Evolutionary conservation across 345 rosid species (phyloP), one percentile per base, ranked within the genome.

Genomic region (Euphorbia tirucalli): DNA sequence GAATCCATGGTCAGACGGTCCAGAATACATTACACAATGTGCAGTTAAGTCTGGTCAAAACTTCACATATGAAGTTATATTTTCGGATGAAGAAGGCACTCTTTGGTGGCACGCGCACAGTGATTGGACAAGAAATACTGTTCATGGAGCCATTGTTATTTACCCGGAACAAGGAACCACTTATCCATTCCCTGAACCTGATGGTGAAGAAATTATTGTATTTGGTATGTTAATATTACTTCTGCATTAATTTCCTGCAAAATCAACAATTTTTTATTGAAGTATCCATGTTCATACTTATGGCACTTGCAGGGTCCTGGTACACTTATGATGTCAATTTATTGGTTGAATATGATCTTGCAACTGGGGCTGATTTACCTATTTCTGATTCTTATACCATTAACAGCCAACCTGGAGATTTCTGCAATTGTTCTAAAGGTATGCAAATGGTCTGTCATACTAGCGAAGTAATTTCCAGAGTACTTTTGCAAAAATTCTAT

Each of bases 101-200:
- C 75, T 92, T 30, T 90, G 97, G 97, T 92, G 97, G 97, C 97
- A 92, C 71, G 97, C 97, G 32, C 97, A 90, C 69, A 88, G 93
- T 80, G 78, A 81, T 71, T 92, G 91, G 92, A 85, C 86, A 4
- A 74, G 97, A 82, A 96, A 96, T 57, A 92, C 97, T 7, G 92
- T 92, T 43, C 82, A 92, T 66, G 96, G 97, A 60, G 93, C 97
- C 71, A 65, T 74, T 67, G 61, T 66, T 27, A 44, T 74, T 13
- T 22, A n/a, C n/a, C 77, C 77, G 10, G 61, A 71, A 58, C 10
- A 0, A 9, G 77, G 77, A 58, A 22, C 50, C 24, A 13, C 61
- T 0, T 74, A 66, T 19, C 77, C 77, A 9, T 74, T 58, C 18
- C 37, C 72, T 3, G 13, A 46, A 3, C 77, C 77, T 46, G 11